Evolutionary conservation across 2,329 filamentous ascomycete species (phyloP), one percentile per base, ranked within the genome.

Genomic region (Fusarium buxicola): DNA sequence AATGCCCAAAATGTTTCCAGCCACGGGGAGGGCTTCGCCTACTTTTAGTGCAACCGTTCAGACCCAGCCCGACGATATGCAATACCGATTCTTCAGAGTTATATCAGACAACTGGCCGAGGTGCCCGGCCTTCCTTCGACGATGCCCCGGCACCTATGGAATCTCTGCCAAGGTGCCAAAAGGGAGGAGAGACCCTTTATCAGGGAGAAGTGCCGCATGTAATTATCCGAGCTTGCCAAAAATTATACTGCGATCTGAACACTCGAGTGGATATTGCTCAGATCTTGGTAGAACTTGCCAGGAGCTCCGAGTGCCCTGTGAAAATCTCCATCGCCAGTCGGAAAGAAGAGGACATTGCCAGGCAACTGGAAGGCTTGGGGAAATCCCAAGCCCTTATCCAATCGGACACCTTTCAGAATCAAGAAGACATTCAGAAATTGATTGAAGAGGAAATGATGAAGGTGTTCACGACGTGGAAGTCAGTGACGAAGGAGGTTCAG

Each of bases 21-120:
- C 18, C 40, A 53, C 11, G 44, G 48, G n/a, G 44, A 55, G 34
- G 44, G 34, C 13, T 36, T 55, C 7, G 51, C 43, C 13, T 55
- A 41, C 44, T 55, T 55, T 30, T 48, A 55, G 13, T 48, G 43
- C 15, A 36, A 18, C 30, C 35, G 43, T 3, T 16, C 8, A 11
- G 44, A 55, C 12, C 36, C 28, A 2, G 38, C 28, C 13, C 18
- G 28, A 4, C 44, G 11, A 24, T 8, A 25, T 8, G 6, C 15
- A 5, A 13, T 8, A 5, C 25, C 21, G 2, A 55, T 55, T 24
- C 36, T 48, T 30, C 43, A 30, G 10, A 48, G 43, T 24, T 55
- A 48, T 13, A 41, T 55, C 15, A 35, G 44, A 24, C 51, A 55
- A 18, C 44, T 55, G 10, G 24, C 13, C 16, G 24, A 16, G 7